These are phyloP conservation scores for Aplosporella prunicola DNA, from an alignment of 2,329 filamentous ascomycete genomes.

Conservation along the genomic window DNA sequence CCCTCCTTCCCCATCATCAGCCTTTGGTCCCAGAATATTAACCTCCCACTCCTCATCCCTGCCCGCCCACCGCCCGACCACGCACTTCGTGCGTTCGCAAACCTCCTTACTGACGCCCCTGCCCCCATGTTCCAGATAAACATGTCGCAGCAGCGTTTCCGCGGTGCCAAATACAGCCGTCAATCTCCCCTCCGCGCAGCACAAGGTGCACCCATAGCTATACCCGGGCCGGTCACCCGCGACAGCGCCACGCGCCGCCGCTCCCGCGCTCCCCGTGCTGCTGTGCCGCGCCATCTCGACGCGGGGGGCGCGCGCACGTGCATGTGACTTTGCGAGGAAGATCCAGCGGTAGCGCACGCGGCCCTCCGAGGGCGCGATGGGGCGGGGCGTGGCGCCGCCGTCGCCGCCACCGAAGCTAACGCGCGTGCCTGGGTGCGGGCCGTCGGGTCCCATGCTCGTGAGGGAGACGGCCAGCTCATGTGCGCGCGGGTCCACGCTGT, in stretches of 20 bases:
- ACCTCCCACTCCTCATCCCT: slow-evolving; percentile 28
- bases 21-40: slow-evolving; percentile 19
- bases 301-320: no score
- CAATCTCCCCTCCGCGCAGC: slow-evolving; percentile 22
- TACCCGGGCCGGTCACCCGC: slow-evolving; percentile 1
- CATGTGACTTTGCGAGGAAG: slow-evolving; percentile 31
- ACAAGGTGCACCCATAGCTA: slow-evolving; percentile 28
- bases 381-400: no score
- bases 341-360: slow-evolving; percentile 30
- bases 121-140: slow-evolving; percentile 25
- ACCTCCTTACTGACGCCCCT: slow-evolving; percentile 21
- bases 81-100: slow-evolving; percentile 22
- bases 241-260: background rate
- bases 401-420: no score
- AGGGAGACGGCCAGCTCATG: slow-evolving; percentile 1
- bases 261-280: background rate
- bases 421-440: background rate
- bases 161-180: slow-evolving; percentile 29
- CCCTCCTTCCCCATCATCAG: background rate
- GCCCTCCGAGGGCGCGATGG: slow-evolving; percentile 11
- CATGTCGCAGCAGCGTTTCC: slow-evolving; percentile 31
- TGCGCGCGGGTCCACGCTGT: slow-evolving; percentile 20
- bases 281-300: slow-evolving; percentile 16
- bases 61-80: slow-evolving; percentile 26
- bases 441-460: background rate